A percentile compares a stretch with the other conserved stretches of the same genome.
phyloP scores from a whole-genome alignment of 2,329 filamentous ascomycete genomes.

The Fusarium staphyleae region DNA sequence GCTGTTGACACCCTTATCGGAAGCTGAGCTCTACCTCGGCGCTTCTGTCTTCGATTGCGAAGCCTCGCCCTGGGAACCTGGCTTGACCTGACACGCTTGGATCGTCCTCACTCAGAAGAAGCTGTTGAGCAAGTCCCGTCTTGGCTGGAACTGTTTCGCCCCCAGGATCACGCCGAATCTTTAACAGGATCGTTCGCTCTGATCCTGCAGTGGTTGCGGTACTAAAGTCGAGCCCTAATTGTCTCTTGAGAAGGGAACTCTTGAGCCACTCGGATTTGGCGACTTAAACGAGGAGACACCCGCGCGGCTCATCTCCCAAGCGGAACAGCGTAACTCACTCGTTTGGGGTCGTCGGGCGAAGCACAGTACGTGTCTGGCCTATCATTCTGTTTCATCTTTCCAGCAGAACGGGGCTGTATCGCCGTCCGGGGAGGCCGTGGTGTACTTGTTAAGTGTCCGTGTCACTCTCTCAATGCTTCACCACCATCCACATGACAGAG shows the following conservation, averaged over 20 bases:
- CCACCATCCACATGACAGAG: background rate
- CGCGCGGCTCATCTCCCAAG: slow-evolving; percentile 31
- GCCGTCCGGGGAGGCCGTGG: slow-evolving; percentile 26
- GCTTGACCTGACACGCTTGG: background rate
- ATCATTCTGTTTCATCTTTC: slow-evolving; percentile 38
- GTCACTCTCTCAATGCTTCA: slow-evolving; percentile 14
- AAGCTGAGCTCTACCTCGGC: slow-evolving; percentile 12
- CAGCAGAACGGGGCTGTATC: slow-evolving; percentile 22
- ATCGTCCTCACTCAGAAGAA: slow-evolving; percentile 9
- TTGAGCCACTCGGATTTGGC: slow-evolving; percentile 15
- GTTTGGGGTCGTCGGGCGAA: slow-evolving; percentile 21
- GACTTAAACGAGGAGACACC: slow-evolving; percentile 18
- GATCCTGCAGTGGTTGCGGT: slow-evolving; percentile 26
- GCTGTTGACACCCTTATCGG: slow-evolving; percentile 32
- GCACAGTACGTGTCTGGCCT: slow-evolving; percentile 31
- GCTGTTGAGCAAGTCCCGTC: slow-evolving; percentile 20
- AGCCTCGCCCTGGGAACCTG: background rate
- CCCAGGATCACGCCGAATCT: slow-evolving; percentile 20
- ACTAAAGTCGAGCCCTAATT: slow-evolving; percentile 16
- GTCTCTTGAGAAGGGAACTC: slow-evolving; percentile 5
- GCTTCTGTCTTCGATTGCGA: slow-evolving; percentile 1
- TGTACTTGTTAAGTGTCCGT: slow-evolving; percentile 21
- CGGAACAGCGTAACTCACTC: slow-evolving; percentile 26
- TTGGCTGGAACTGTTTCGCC: slow-evolving; percentile 38
- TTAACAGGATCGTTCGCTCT: slow-evolving; percentile 22